Base-by-base conservation (phyloP, 352 stramenopile species). In the Ochromonadaceae sp. region DNA sequence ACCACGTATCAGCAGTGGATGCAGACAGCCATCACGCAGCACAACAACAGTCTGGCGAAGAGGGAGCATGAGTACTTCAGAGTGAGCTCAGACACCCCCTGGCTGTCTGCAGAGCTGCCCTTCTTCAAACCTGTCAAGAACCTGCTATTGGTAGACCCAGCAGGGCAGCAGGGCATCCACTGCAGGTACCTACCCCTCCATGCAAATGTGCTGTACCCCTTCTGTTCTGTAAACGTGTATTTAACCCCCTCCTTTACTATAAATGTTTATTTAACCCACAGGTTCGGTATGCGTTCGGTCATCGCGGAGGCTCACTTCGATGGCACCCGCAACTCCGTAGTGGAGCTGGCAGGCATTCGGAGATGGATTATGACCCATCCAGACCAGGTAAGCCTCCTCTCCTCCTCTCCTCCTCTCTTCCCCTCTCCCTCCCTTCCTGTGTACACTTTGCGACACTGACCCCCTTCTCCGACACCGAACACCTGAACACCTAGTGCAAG, bases 291-390 rank as follows among this genome's bases (percentile, higher is more conserved):
- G 85, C 72, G 70, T 28, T 85, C 85, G 2, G 88, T 94, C 44
- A 90, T 95, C 70, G 85, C 87, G 0, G 87, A 93, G 61, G 81
- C 82, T 40, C 91, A 97, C 67, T 89, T 92, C 68, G 91, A 97
- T 74, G 75, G 76, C 26, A 88, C 77, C 0, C 68, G 92, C 25
- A 97, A 97, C 73, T 89, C 86, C 69, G 90, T 97, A 65, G 74
- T 82, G 1, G 80, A 96, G 59, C 72, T 96, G 25, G 76, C 79
- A 30, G 90, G 90, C 15, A 76, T 79, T 43, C 84, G 92, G 53
- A 71, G 90, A 26, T 97, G 95, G 70, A 82, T 97, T 31, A 70
- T 97, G 9, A 77, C 81, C 5, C 81, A 90, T 49, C 88, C 90
- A 0, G 83, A 82, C 69, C 78, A 87, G n/a, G n/a, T n/a, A n/a